These are phyloP conservation scores for Apophysomyces trapeziformis DNA, from an alignment of 371 early-diverging fungal genomes.

Conservation along the genomic window DNA sequence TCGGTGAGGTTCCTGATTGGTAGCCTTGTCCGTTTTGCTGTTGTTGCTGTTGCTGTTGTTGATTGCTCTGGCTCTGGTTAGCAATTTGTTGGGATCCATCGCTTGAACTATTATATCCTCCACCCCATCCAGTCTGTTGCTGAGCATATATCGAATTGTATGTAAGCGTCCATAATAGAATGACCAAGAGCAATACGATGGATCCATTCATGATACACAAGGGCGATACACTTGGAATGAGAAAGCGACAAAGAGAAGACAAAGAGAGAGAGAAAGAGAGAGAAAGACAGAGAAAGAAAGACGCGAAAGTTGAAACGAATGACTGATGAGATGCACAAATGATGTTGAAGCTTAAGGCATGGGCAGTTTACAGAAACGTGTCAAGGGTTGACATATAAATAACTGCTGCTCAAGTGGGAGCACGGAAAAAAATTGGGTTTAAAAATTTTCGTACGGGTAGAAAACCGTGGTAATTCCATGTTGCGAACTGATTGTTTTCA, in stretches of 20 bases:
- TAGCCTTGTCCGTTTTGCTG: not conserved
- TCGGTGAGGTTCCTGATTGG: not conserved
- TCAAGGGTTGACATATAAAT: not conserved
- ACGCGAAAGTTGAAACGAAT: not conserved
- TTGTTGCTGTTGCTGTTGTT: no score
- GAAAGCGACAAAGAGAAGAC: not conserved
- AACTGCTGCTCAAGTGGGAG: not conserved
- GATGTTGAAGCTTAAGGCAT: not conserved
- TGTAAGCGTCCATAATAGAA: no score
- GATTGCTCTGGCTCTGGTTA: no score
- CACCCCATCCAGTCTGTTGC: not conserved
- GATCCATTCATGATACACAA: no score
- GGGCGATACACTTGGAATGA: not conserved
- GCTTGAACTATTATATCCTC: no score
- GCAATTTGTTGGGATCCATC: no score
- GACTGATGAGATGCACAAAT: not conserved
- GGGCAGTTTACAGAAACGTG: not conserved
- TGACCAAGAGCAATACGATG: no score
- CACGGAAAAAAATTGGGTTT: slow-evolving; percentile 3
- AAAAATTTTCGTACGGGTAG: not conserved
- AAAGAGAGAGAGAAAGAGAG: not conserved
- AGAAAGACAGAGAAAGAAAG: not conserved
- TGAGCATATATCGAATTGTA: not conserved
- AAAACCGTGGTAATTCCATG: no score
- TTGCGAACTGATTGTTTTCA: no score